Evolutionary conservation across 345 rosid genomes (phyloP).

Genomic region (Bruguiera sexangula): DNA sequence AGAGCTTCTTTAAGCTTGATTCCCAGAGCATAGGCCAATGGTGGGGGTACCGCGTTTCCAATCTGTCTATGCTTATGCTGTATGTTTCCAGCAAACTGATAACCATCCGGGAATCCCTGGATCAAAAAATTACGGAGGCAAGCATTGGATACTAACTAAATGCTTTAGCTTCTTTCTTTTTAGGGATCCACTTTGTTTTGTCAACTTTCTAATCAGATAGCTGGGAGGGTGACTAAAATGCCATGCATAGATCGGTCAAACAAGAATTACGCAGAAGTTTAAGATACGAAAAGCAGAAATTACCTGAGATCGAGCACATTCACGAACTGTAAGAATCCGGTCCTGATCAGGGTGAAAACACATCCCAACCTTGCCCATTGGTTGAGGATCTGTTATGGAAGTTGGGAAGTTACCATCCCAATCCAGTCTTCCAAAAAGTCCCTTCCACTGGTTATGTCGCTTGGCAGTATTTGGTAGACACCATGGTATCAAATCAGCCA

Average conservation of each 20-base stretch:
- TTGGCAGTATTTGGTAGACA: slow-evolving; percentile 78
- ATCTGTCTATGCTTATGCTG: slow-evolving; percentile 72
- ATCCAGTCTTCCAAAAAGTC: slow-evolving; percentile 79
- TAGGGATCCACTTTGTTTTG: not conserved
- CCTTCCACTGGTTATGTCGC: slow-evolving; percentile 85
- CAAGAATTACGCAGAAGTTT: not conserved
- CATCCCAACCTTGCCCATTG: slow-evolving; percentile 95
- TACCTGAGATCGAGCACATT: slow-evolving; percentile 90
- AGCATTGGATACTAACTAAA: not conserved
- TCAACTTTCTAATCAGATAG: not conserved
- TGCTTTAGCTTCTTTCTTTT: not conserved
- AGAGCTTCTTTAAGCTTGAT: slow-evolving; percentile 77
- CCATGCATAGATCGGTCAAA: not conserved
- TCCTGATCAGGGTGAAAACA: slow-evolving; percentile 94
- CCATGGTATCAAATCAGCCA: slow-evolving; percentile 67
- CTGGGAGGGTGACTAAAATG: not conserved
- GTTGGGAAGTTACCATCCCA: slow-evolving; percentile 97
- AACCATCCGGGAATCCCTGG: slow-evolving; percentile 89
- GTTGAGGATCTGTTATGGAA: slow-evolving; percentile 82
- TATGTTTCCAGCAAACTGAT: slow-evolving; percentile 55
- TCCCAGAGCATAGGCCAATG: slow-evolving; percentile 80
- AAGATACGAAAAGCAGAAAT: slow-evolving; percentile 2
- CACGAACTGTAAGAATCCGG: slow-evolving; percentile 77
- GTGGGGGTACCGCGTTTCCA: slow-evolving; percentile 94
- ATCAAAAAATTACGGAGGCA: not conserved